Evolutionary conservation across 345 rosid species (phyloP).

Genomic region (Lumnitzera littorea): DNA sequence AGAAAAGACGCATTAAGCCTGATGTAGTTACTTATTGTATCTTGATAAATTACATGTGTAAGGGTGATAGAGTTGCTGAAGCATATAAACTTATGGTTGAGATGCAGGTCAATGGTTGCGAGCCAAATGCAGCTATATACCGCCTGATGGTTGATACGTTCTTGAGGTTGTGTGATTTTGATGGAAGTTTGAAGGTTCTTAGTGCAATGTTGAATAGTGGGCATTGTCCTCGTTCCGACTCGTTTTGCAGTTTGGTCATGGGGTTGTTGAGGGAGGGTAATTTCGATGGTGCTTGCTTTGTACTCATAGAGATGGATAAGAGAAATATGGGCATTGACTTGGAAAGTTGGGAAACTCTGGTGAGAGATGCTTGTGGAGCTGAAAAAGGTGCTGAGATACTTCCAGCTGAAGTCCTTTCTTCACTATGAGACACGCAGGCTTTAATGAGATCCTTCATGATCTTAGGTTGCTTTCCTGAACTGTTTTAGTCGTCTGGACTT

Average conservation of each 20-base stretch:
- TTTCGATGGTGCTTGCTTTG: slow-evolving; percentile 51
- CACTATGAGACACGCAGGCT: neutral
- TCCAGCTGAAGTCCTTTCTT: slow-evolving; percentile 29
- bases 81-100: slow-evolving; percentile 58
- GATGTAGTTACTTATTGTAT: slow-evolving; percentile 80
- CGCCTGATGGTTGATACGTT: slow-evolving; percentile 84
- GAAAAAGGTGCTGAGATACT: slow-evolving; percentile 27
- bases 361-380: slow-evolving; percentile 28
- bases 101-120: slow-evolving; percentile 70
- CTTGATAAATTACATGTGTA: slow-evolving; percentile 62
- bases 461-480: too few relatives aligned
- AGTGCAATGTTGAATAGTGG: slow-evolving; percentile 57
- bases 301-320: slow-evolving; percentile 69
- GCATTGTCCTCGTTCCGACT: slow-evolving; percentile 56
- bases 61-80: slow-evolving; percentile 44
- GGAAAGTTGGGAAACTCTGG: slow-evolving; percentile 46
- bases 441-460: too few relatives aligned
- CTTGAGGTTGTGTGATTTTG: slow-evolving; percentile 51
- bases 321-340: slow-evolving; percentile 43
- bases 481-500: too few relatives aligned
- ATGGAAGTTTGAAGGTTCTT: slow-evolving; percentile 61
- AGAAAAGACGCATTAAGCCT: slow-evolving; percentile 57
- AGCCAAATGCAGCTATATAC: slow-evolving; percentile 84
- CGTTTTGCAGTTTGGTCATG: slow-evolving; percentile 36
- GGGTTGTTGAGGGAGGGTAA: slow-evolving; percentile 56